Evolutionary conservation across 2,329 filamentous ascomycete genomes (phyloP), one percentile per base, ranked within the genome.

Genomic region (Venturia pyrina): DNA sequence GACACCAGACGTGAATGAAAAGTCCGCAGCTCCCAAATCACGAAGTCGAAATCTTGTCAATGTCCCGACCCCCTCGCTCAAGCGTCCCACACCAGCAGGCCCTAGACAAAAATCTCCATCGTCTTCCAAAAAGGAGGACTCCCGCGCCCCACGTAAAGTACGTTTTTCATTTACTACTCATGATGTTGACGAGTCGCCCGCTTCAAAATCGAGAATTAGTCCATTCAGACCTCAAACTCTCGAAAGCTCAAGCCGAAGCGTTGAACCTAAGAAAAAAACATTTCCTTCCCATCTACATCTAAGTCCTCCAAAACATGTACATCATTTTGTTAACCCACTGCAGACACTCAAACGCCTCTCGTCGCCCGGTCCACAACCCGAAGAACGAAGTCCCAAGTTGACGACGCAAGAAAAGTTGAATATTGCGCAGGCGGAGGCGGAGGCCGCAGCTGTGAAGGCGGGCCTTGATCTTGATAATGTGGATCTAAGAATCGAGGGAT

Each of bases 331-430:
- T 71, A 72, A 74, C 37, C 70, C 70, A 34, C 69, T 67, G 63
- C 73, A 76, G 73, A 70, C 72, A 37, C 74, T 71, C 61, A 78
- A 78, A 68, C 73, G 75, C 28, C 71, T 71, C 24, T 77, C 75
- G 5, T 77, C 75, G 63, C 73, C 75, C 66, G 71, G 71, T 63
- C 69, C 72, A 19, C 76, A 78, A 63, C 72, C 71, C 43, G 76
- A 76, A 15, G 75, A 75, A 69, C 73, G 70, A 64, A 78, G 69
- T 65, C 75, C 71, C 48, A 79, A 75, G 70, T 69, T 80, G 65
- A 80, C 77, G 3, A 75, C 81, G 63, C 74, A 78, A 66, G 78
- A 82, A 66, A 82, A 81, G 70, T 75, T 82, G 64, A 76, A 73
- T 63, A 76, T 74, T 59, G 78, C 75, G 8, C 76, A 78, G 67